Percentiles rank a stretch among this genome's conserved stretches.
Evolutionary conservation across 108 stramenopile species (phyloP).

Genomic region (Cyclotella cryptica): DNA sequence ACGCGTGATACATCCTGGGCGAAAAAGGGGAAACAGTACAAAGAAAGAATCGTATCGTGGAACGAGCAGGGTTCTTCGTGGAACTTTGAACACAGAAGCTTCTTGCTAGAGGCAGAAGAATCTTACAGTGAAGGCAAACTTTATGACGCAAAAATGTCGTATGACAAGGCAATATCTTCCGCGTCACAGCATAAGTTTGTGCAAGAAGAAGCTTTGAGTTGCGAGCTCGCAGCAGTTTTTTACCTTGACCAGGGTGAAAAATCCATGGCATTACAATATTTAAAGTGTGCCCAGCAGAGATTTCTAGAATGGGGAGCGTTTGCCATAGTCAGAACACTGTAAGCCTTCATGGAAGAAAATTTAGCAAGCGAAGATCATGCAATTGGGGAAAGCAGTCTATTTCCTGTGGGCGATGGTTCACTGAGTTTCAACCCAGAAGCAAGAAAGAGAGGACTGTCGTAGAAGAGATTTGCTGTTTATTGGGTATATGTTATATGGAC

Average conservation of each 20-base stretch:
- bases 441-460: too few species aligned
- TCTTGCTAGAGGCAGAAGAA: slow-evolving; percentile 25
- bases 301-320: slow-evolving; percentile 27
- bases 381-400: too few species aligned
- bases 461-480: too few species aligned
- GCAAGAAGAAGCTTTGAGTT: slow-evolving; percentile 20
- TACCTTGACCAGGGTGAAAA: slow-evolving; percentile 13
- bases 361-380: background rate
- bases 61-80: background rate
- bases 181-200: slow-evolving; percentile 21
- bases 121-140: slow-evolving; percentile 3
- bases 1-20: background rate
- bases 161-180: slow-evolving; percentile 23
- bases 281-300: background rate
- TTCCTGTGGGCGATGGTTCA: too few species aligned
- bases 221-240: slow-evolving; percentile 26
- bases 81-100: slow-evolving; percentile 32
- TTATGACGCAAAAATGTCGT: slow-evolving; percentile 1
- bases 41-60: slow-evolving; percentile 1
- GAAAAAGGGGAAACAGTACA: background rate
- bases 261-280: slow-evolving; percentile 8
- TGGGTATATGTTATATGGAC: too few species aligned
- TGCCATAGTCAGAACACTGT: background rate
- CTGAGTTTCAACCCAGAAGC: too few species aligned
- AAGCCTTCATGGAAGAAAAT: background rate